Base-by-base conservation (phyloP, 2,329 filamentous ascomycete species). In the Raffaelea albimanens region DNA sequence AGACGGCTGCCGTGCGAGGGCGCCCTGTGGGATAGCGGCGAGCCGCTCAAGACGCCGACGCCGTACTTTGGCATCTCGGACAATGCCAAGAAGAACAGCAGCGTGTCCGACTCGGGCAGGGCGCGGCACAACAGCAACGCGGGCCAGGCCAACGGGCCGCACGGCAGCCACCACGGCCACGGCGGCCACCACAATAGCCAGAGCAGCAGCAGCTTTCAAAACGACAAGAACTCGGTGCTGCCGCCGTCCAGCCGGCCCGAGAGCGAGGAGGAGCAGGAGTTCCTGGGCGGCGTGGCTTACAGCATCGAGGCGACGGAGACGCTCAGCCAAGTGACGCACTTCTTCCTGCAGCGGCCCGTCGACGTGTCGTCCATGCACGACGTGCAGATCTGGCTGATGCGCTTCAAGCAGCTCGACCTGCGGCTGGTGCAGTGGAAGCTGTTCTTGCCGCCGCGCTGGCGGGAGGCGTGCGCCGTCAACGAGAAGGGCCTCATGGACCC, bases 361-460 rank as follows among this genome's bases (percentile, higher is more conserved):
- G 53, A 57, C 16, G 56, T 45, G 10, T 21, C 36, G 3, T 11
- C 31, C 13, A 33, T 1, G 14, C 43, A 49, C 16, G 38, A 41
- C 13, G 43, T 49, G 11, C 36, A 45, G 20, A 21, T 25, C 36
- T 49, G 47, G 47, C 42, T 49, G 34, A 39, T 43, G 39, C 29
- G 40, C 2, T 49, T 49, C 47, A 49, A 49, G 29, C 39, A 49
- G 34, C 40, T 49, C 9, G 47, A 49, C 31, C 33, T 49, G 20
- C 39, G 47, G 2, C 44, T 49, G 14, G 18, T 38, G 34, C 34
- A 38, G 34, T 38, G 69, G 69, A 70, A 71, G 48, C 59, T 70
- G 38, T 67, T 69, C 43, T 58, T 72, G 0, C 69, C 69, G 0
- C 62, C 64, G 40, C 62, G 63, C 45, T 72, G 69, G 69, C 55